These are phyloP conservation scores for Planoprotostelium fungivorum DNA, from an alignment of 78 protist species.

Conservation along the genomic window DNA sequence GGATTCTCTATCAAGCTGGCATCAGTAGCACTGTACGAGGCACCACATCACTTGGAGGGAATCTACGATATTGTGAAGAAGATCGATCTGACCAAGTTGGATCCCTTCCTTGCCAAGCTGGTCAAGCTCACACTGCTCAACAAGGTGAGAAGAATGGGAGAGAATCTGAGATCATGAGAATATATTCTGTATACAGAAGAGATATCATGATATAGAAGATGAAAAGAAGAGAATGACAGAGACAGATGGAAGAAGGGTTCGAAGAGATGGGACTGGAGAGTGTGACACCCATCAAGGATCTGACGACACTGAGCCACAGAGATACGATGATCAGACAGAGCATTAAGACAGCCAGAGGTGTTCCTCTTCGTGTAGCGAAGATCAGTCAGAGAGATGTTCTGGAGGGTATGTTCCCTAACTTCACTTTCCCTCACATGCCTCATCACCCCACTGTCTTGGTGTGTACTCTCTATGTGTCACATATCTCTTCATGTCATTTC, in stretches of 20 bases:
- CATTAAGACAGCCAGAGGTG: neutral
- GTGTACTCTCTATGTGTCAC: too few species aligned
- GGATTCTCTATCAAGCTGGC: neutral
- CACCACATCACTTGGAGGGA: neutral
- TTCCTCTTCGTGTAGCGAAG: neutral
- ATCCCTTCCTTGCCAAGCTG: neutral
- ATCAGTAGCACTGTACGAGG: neutral
- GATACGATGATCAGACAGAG: neutral
- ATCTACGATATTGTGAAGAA: neutral
- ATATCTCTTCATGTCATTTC: too few species aligned
- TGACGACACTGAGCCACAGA: neutral
- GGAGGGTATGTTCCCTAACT: neutral
- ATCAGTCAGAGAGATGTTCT: neutral
- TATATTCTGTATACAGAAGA: too few species aligned
- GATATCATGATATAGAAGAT: too few species aligned
- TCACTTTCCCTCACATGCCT: neutral
- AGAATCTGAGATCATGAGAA: too few species aligned
- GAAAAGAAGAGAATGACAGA: too few species aligned
- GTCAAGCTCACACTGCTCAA: neutral
- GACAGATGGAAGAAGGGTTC: neutral
- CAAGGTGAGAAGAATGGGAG: neutral
- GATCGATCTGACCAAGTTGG: neutral
- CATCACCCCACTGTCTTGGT: neutral
- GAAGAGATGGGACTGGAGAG: neutral
- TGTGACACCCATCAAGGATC: neutral